Percentiles rank a stretch among this genome's conserved stretches.
Evolutionary conservation across 768 basidiomycete genomes (phyloP).

Genomic region (Lanmaoa pseudosensibilis): DNA sequence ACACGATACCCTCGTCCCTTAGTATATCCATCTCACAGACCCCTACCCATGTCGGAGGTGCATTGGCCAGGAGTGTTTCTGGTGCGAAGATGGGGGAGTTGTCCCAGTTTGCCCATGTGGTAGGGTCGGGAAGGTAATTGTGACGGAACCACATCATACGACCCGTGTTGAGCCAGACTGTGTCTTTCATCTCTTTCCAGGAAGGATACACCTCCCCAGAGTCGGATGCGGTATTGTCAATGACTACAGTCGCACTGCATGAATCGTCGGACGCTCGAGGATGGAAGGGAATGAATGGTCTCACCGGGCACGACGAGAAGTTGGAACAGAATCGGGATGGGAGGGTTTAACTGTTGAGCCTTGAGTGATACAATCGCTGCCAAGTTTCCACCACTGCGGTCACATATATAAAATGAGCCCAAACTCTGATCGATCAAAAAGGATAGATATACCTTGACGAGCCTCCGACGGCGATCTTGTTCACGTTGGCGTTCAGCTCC

Average conservation of each 20-base stretch:
- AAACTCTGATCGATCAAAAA: background rate
- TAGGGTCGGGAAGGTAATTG: slow-evolving; percentile 63
- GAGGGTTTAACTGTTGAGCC: slow-evolving; percentile 47
- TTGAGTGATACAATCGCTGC: slow-evolving; percentile 66
- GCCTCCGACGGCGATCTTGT: slow-evolving; percentile 67
- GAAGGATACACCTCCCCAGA: slow-evolving; percentile 39
- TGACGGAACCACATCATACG: slow-evolving; percentile 73
- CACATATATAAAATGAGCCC: no score
- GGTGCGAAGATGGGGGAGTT: slow-evolving; percentile 73
- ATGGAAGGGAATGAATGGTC: background rate
- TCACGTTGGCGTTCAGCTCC: slow-evolving; percentile 48
- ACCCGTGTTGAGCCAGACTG: slow-evolving; percentile 57
- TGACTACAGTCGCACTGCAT: slow-evolving; percentile 37
- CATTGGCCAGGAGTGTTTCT: slow-evolving; percentile 46
- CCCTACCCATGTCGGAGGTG: slow-evolving; percentile 60
- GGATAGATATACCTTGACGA: slow-evolving; percentile 62
- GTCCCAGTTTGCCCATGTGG: slow-evolving; percentile 63
- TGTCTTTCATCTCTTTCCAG: slow-evolving; percentile 58
- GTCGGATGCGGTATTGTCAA: slow-evolving; percentile 62
- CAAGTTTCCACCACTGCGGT: slow-evolving; percentile 63
- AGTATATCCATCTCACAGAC: slow-evolving; percentile 68
- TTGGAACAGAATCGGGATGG: slow-evolving; percentile 61
- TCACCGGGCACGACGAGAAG: slow-evolving; percentile 61
- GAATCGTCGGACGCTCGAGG: background rate
- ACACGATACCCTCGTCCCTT: slow-evolving; percentile 63